These are phyloP conservation scores for Mangifera indica DNA, from an alignment of 345 rosid species.

Conservation along the genomic window DNA sequence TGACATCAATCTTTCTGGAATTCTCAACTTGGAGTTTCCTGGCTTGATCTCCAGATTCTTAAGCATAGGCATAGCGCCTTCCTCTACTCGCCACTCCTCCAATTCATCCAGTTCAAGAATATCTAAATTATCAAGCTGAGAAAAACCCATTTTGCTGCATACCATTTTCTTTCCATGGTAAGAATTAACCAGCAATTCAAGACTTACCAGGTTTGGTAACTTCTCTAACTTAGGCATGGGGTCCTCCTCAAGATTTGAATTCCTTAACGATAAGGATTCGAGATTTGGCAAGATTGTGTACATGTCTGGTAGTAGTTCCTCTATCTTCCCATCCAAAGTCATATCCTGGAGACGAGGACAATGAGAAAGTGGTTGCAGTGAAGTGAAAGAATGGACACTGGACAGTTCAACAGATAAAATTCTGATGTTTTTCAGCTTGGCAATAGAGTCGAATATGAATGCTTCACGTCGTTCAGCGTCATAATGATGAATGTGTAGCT, in stretches of 20 bases:
- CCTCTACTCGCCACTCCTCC: background rate
- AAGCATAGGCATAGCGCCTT: background rate
- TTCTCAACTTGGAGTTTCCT: background rate
- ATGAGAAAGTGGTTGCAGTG: constrained; percentile 4
- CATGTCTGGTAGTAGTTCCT: too few relatives aligned
- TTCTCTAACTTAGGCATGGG: constrained; percentile 6
- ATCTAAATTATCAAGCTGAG: background rate
- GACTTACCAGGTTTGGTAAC: background rate
- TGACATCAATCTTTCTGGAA: background rate
- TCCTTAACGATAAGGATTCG: background rate
- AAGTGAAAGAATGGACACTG: background rate
- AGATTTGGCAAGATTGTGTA: background rate
- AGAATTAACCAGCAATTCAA: background rate
- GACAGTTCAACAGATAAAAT: background rate
- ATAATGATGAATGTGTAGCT: background rate
- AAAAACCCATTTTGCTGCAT: background rate
- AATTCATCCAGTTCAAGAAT: background rate
- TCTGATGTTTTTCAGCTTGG: constrained; percentile 3
- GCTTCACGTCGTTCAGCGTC: background rate
- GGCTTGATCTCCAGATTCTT: background rate
- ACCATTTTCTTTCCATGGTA: background rate
- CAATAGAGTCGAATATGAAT: background rate
- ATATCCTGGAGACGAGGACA: background rate
- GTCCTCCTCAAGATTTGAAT: background rate
- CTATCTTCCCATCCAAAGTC: too few relatives aligned